Evolutionary conservation across 2,329 filamentous ascomycete genomes (phyloP).

Genomic region (Aspergillus ochraceoroseus): DNA sequence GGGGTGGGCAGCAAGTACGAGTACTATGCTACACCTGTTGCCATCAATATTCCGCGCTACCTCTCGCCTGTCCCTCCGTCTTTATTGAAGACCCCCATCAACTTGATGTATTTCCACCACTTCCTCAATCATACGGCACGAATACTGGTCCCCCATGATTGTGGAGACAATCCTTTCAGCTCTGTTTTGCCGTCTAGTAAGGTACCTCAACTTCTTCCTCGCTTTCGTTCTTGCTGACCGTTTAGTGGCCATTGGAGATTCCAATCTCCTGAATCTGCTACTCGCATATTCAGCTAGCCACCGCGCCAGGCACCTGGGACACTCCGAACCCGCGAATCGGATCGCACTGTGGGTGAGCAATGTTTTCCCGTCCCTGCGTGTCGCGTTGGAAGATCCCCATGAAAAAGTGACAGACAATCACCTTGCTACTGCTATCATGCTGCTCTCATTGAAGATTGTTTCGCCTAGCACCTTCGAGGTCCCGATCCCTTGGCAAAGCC

Average conservation of each 20-base stretch:
- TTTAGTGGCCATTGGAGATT: slow-evolving; percentile 43
- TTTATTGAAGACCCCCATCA: slow-evolving; percentile 69
- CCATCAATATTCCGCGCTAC: slow-evolving; percentile 57
- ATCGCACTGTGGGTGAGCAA: slow-evolving; percentile 77
- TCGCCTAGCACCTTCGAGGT: slow-evolving; percentile 76
- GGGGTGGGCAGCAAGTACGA: slow-evolving; percentile 52
- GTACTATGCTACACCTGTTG: slow-evolving; percentile 66
- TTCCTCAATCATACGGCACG: slow-evolving; percentile 76
- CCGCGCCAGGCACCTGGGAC: slow-evolving; percentile 66
- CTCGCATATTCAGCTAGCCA: slow-evolving; percentile 82
- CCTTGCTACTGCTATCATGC: slow-evolving; percentile 77
- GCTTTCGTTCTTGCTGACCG: slow-evolving; percentile 40
- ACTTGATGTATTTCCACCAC: slow-evolving; percentile 68
- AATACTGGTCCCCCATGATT: slow-evolving; percentile 59
- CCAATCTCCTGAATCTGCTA: slow-evolving; percentile 67
- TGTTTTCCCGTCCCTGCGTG: slow-evolving; percentile 61
- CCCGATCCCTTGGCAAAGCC: slow-evolving; percentile 74
- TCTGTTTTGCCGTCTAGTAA: slow-evolving; percentile 58
- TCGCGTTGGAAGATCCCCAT: slow-evolving; percentile 58
- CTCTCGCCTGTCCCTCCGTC: slow-evolving; percentile 54
- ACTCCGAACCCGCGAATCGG: slow-evolving; percentile 68
- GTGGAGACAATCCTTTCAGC: slow-evolving; percentile 56
- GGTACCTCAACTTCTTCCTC: slow-evolving; percentile 22
- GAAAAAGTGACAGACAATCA: slow-evolving; percentile 66
- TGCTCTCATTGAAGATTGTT: slow-evolving; percentile 76